A percentile compares a stretch with the other conserved stretches of the same genome.
phyloP scores from a whole-genome alignment of 116 monocot genomes.

The Cymodocea nodosa region DNA sequence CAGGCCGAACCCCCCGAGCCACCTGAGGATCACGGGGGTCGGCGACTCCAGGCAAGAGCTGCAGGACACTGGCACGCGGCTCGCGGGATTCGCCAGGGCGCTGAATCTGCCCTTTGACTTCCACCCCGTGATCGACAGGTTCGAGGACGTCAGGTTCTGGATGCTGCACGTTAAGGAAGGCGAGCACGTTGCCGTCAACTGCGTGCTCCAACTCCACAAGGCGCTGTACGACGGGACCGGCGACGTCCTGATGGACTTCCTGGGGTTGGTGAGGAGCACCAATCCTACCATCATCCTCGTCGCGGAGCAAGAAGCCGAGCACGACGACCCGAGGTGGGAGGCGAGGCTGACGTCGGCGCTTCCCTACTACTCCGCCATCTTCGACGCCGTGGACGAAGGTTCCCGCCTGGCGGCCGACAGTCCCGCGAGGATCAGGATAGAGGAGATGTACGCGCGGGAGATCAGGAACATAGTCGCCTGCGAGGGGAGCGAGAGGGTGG shows the following conservation, averaged over 20 bases:
- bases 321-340: conserved; percentile 53
- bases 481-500: conserved; percentile 44
- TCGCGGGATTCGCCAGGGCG: conserved; percentile 41
- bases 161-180: conserved; percentile 86
- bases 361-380: conserved; percentile 55
- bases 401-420: conserved; percentile 25
- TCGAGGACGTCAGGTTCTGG: conserved; percentile 89
- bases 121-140: conserved; percentile 63
- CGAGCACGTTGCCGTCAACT: conserved; percentile 78
- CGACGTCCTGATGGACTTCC: conserved; percentile 27
- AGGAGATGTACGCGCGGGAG: conserved; percentile 73
- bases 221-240: conserved; percentile 36
- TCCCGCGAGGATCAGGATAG: conserved; percentile 42
- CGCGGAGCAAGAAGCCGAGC: conserved; percentile 57
- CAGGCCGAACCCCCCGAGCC: conserved; percentile 40
- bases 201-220: conserved; percentile 53
- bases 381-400: conserved; percentile 35
- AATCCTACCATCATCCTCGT: conserved; percentile 52
- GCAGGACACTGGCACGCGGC: conserved; percentile 52
- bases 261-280: conserved; percentile 53
- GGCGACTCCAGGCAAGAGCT: conserved; percentile 64
- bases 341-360: conserved; percentile 36
- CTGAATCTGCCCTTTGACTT: conserved; percentile 50
- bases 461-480: conserved; percentile 57
- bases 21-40: conserved; percentile 76